phyloP scores from a whole-genome alignment of 805 yeast species.

The Zygosaccharomyces lentus region DNA sequence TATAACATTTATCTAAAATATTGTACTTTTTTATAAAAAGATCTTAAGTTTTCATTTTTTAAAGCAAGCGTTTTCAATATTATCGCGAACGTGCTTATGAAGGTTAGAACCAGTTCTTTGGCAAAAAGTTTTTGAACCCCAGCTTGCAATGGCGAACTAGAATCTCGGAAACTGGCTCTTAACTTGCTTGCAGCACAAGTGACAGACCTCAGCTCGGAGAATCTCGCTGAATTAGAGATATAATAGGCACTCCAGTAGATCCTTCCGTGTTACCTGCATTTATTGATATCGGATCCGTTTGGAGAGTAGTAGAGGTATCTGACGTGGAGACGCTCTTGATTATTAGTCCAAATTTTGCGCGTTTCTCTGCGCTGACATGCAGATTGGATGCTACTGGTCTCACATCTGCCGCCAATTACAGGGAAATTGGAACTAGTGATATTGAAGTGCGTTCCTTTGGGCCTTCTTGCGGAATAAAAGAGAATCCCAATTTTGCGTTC shows the following conservation, averaged over 20 bases:
- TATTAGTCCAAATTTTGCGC: constrained; percentile 28
- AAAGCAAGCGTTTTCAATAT: no score
- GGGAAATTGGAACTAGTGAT: constrained; percentile 21
- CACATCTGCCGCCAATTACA: constrained; percentile 33
- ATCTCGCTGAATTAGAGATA: neutral
- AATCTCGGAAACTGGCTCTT: constrained; percentile 18
- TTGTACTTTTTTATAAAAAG: no score
- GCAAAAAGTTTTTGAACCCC: no score
- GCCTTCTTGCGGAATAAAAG: constrained; percentile 32
- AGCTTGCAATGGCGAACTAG: constrained; percentile 13
- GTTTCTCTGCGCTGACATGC: constrained; percentile 10
- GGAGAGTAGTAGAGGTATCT: constrained; percentile 35
- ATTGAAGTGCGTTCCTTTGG: constrained; percentile 40
- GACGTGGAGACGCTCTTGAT: constrained; percentile 30
- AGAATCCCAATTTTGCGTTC: no score
- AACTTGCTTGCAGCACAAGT: constrained; percentile 9
- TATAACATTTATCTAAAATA: no score
- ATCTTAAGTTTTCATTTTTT: no score
- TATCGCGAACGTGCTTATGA: no score
- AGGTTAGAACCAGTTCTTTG: no score
- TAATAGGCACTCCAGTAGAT: constrained; percentile 7
- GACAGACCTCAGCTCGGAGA: constrained; percentile 1
- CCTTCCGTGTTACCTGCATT: constrained; percentile 19
- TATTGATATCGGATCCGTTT: constrained; percentile 40
- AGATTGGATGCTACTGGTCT: constrained; percentile 28